phyloP scores from a whole-genome alignment of 495 filamentous ascomycete species.

The Hyaloscypha variabilis region DNA sequence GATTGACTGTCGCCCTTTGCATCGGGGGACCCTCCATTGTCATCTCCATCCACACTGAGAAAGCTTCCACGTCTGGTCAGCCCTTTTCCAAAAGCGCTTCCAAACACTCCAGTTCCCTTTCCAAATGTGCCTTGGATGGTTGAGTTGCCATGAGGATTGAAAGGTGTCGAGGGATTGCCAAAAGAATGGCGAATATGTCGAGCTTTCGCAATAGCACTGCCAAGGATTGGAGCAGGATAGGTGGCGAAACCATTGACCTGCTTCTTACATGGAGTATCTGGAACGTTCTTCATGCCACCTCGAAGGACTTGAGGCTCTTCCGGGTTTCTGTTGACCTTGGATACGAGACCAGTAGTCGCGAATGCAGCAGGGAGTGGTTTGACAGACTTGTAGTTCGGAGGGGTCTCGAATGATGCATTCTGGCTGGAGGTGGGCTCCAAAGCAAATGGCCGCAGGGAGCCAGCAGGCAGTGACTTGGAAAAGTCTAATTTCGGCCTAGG shows the following conservation, averaged over 20 bases:
- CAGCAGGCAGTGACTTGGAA: slow-evolving; percentile 77
- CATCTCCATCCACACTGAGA: slow-evolving; percentile 76
- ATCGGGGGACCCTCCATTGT: slow-evolving; percentile 48
- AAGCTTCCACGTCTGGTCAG: slow-evolving; percentile 71
- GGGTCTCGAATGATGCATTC: slow-evolving; percentile 71
- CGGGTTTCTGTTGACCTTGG: slow-evolving; percentile 70
- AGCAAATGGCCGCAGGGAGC: slow-evolving; percentile 54
- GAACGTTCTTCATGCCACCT: slow-evolving; percentile 60
- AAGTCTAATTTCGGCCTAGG: slow-evolving; percentile 65
- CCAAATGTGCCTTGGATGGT: slow-evolving; percentile 60
- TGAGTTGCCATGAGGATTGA: slow-evolving; percentile 45
- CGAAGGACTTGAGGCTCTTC: slow-evolving; percentile 59
- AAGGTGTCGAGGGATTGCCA: slow-evolving; percentile 63
- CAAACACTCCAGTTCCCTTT: slow-evolving; percentile 69
- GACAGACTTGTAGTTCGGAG: slow-evolving; percentile 78
- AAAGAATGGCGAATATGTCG: slow-evolving; percentile 65
- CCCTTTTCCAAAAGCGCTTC: slow-evolving; percentile 52
- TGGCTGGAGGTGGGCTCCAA: slow-evolving; percentile 38
- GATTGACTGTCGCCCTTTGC: slow-evolving; percentile 60
- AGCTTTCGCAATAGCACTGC: slow-evolving; percentile 56
- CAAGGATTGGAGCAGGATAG: slow-evolving; percentile 55
- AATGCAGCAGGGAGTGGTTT: slow-evolving; percentile 87
- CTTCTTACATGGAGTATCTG: slow-evolving; percentile 96
- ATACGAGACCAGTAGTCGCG: slow-evolving; percentile 91
- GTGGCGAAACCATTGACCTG: slow-evolving; percentile 65